phyloP scores from a whole-genome alignment of 164 flowering plant genomes.

The Brasenia schreberi region DNA sequence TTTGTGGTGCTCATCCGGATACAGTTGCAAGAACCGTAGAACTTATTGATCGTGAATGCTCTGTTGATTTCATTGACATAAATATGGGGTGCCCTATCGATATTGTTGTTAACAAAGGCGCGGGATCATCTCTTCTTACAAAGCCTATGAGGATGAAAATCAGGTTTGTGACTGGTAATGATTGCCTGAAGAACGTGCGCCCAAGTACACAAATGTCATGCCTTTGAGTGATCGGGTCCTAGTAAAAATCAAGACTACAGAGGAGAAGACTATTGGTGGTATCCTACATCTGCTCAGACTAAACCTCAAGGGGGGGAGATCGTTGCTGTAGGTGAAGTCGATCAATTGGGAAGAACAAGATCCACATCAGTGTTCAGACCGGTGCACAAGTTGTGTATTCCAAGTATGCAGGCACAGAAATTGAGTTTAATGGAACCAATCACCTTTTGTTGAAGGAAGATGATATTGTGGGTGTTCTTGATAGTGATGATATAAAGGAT shows the following conservation, averaged over 20 bases:
- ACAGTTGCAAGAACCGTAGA: conserved; percentile 78
- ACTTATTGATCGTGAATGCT: conserved; percentile 71
- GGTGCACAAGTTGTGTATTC: conserved; percentile 81
- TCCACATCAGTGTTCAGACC: conserved; percentile 53
- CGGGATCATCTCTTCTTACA: conserved; percentile 87
- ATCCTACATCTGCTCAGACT: conserved; percentile 73
- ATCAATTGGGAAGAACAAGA: conserved; percentile 54
- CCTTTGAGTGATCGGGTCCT: conserved; percentile 91
- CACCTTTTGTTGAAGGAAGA: conserved; percentile 91
- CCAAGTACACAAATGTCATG: conserved; percentile 79
- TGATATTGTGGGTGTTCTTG: conserved; percentile 83
- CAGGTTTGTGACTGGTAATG: no score
- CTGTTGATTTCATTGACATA: conserved; percentile 89
- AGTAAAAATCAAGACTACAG: conserved; percentile 58
- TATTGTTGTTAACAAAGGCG: conserved; percentile 88
- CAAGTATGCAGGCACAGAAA: conserved; percentile 91
- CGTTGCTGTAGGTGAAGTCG: conserved; percentile 87
- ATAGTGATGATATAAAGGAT: conserved; percentile 83
- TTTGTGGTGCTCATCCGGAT: conserved; percentile 94
- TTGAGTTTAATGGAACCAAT: conserved; percentile 62
- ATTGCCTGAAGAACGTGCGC: no score
- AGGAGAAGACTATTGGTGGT: conserved; percentile 76
- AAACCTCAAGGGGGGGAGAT: conserved; percentile 95
- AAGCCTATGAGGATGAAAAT: conserved; percentile 86
- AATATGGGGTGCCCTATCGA: conserved; percentile 99